phyloP scores from a whole-genome alignment of 495 filamentous ascomycete genomes.

The Hypoxylon intermedium region DNA sequence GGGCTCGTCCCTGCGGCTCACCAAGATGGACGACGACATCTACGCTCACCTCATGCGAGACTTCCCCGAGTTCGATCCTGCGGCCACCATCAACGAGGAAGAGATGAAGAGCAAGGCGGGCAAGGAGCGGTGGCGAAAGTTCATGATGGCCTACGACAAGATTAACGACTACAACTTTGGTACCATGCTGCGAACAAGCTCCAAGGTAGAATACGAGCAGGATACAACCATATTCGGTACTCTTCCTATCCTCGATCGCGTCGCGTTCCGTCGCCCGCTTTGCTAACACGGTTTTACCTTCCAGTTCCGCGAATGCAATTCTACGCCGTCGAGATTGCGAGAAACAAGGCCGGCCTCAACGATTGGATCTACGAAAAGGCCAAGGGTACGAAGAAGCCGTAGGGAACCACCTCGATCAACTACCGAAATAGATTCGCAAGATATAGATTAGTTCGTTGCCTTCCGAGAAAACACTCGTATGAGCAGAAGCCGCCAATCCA shows the following conservation, averaged over 20 bases:
- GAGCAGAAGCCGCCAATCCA: not conserved
- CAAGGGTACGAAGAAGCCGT: constrained; percentile 44
- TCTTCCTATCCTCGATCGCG: not conserved
- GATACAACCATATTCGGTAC: constrained; percentile 90
- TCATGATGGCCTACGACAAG: constrained; percentile 92
- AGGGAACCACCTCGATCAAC: not conserved
- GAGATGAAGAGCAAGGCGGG: constrained; percentile 96
- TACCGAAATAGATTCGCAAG: not conserved
- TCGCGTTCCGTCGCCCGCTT: not conserved
- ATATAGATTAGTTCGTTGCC: too few relatives aligned
- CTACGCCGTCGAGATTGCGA: constrained; percentile 94
- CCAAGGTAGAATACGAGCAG: constrained; percentile 83
- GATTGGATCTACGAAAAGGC: constrained; percentile 93
- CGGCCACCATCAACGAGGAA: constrained; percentile 81
- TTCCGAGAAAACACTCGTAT: too few relatives aligned
- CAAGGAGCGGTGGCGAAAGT: constrained; percentile 95
- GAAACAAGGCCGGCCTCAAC: constrained; percentile 87
- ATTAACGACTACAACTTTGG: constrained; percentile 98
- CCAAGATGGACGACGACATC: constrained; percentile 94
- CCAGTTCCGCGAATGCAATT: constrained; percentile 93
- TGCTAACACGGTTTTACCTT: not conserved
- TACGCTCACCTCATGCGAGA: constrained; percentile 81
- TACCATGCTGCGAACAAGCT: constrained; percentile 81
- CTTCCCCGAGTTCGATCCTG: constrained; percentile 92
- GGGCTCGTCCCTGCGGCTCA: constrained; percentile 86